These are phyloP conservation scores for Phoma sp. DNA, from an alignment of 2,329 filamentous ascomycete species.

Conservation along the genomic window DNA sequence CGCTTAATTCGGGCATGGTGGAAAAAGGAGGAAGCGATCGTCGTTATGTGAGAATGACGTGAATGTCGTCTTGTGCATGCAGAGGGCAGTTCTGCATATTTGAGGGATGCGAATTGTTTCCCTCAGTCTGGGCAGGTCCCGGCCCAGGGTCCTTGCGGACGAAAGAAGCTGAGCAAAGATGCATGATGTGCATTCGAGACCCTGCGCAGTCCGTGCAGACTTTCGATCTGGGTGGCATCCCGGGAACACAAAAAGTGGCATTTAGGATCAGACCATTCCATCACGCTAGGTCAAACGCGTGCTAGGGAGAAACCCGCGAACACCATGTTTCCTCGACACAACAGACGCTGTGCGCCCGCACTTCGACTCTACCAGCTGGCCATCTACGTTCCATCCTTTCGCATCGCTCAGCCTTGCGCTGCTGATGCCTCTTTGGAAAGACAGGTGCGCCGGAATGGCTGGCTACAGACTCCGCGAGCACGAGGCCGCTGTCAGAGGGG, in stretches of 20 bases:
- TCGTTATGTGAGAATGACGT: conserved; percentile 26
- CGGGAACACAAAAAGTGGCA: neutral
- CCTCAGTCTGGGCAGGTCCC: conserved; percentile 21
- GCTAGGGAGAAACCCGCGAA: conserved; percentile 1
- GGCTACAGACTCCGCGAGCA: conserved; percentile 6
- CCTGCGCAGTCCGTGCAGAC: neutral
- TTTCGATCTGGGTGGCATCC: conserved; percentile 3
- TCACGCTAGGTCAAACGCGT: neutral
- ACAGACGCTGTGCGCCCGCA: neutral
- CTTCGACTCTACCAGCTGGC: conserved; percentile 4
- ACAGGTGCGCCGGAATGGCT: conserved; percentile 8
- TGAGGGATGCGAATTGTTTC: conserved; percentile 23
- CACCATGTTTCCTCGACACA: neutral
- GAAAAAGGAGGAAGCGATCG: conserved; percentile 34
- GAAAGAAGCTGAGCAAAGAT: conserved; percentile 21
- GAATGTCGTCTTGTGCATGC: conserved; percentile 22
- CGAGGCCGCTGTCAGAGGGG: conserved; percentile 9
- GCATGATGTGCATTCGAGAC: conserved; percentile 19
- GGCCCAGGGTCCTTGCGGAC: conserved; percentile 16
- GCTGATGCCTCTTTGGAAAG: neutral
- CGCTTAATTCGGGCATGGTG: conserved; percentile 30
- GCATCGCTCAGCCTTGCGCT: conserved; percentile 1
- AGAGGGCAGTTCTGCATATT: conserved; percentile 27
- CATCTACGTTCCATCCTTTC: conserved; percentile 1
- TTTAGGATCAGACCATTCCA: conserved; percentile 5